Base-by-base conservation (phyloP, 495 filamentous ascomycete species). In the Penicillium cosmopolitanum region DNA sequence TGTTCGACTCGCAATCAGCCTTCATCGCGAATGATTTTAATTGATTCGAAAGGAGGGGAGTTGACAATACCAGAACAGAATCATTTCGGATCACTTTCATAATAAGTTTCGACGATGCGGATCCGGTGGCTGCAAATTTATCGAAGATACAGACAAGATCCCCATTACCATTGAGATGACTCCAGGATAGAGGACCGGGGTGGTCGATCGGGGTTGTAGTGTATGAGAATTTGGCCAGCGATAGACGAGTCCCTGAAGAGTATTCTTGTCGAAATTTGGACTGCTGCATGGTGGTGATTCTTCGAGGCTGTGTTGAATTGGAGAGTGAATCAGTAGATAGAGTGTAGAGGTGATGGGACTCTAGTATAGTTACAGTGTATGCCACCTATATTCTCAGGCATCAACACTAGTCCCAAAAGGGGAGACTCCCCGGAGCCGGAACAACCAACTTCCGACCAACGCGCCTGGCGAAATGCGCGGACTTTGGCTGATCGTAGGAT, bases 201-300 rank as follows among this genome's bases (percentile, higher is more conserved):
- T 77, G 67, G 21, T 69, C 63, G 33, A 69, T 55, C 16, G 71
- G 56, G 3, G 66, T 73, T 23, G 64, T 73, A n/a, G 74, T 70
- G 51, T 78, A 69, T 43, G 78, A 80, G 64, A 77, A 80, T 47
- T 78, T 79, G 10, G 72, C 71, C 6, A 80, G 64, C 18, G 69
- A 46, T 13, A 78, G 56, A 48, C 66, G 70, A 21, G 68, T 59
- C 21, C 68, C 51, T 11, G 66, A 50, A n/a, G 61, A 55, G 7
- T 36, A 42, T 56, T 21, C 50, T 15, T 51, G 53, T 2, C 15
- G 36, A 48, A 44, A 33, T 5, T 58, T 42, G 4, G 55, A 48
- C 2, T 63, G 47, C 18, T 47, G 48, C 47, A 33, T 51, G 47
- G 10, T 25, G 5, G n/a, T 4, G 1, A 9, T 48, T 48, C 16